phyloP scores from a whole-genome alignment of 1,284 basidiomycete genomes.

The Marasmius oreades region DNA sequence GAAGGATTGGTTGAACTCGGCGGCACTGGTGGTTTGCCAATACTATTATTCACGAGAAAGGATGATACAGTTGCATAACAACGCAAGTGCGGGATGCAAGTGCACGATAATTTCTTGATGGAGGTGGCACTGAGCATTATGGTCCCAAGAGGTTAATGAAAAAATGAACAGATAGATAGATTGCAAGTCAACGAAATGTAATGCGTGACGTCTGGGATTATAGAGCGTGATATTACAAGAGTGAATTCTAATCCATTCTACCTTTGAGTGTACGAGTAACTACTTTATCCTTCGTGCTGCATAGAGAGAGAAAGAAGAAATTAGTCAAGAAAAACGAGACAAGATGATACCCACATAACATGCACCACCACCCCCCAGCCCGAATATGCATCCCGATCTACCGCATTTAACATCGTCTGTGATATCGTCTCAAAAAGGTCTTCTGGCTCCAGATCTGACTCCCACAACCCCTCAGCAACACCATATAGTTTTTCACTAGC shows the following conservation, averaged over 20 bases:
- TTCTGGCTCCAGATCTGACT: constrained; percentile 93
- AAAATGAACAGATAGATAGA: too few species aligned
- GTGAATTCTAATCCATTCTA: constrained; percentile 78
- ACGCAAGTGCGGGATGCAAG: background rate
- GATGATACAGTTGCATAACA: constrained; percentile 9
- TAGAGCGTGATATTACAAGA: constrained; percentile 18
- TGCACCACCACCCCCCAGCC: constrained; percentile 97
- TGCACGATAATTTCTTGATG: too few species aligned
- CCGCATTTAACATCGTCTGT: constrained; percentile 92
- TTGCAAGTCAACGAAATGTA: too few species aligned
- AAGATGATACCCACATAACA: constrained; percentile 74
- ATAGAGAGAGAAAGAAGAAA: constrained; percentile 9
- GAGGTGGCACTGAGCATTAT: too few species aligned
- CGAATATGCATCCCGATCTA: constrained; percentile 95
- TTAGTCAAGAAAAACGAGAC: constrained; percentile 10
- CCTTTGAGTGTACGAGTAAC: constrained; percentile 84
- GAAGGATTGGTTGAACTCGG: background rate
- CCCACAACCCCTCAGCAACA: constrained; percentile 98
- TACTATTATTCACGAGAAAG: constrained; percentile 3
- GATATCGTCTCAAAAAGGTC: constrained; percentile 99
- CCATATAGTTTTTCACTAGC: constrained; percentile 94
- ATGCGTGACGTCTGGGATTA: constrained; percentile 12
- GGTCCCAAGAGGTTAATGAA: too few species aligned
- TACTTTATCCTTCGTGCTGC: constrained; percentile 83
- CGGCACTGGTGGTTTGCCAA: background rate